Evolutionary conservation across 345 rosid genomes (phyloP).

Genomic region (Moringa oleifera): DNA sequence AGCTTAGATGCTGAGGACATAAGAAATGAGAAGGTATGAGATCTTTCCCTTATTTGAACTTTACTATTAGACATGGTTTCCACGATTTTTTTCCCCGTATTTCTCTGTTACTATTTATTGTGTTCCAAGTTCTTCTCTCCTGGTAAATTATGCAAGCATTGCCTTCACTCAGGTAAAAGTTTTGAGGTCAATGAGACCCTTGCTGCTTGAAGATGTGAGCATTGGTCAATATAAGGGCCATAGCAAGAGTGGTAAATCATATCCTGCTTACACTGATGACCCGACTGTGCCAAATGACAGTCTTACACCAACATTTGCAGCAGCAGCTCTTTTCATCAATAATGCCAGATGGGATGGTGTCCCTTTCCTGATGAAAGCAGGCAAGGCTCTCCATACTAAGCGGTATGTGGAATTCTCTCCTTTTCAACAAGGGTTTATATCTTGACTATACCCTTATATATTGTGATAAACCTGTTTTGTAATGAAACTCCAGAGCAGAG

Average conservation of each 20-base stretch:
- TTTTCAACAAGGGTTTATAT: neutral
- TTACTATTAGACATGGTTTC: neutral
- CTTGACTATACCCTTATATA: slow-evolving; percentile 1
- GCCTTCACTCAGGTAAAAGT: slow-evolving; percentile 64
- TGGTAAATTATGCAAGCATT: neutral
- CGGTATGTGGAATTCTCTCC: slow-evolving; percentile 28
- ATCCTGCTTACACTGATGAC: slow-evolving; percentile 72
- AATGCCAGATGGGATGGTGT: slow-evolving; percentile 98
- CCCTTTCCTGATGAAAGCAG: slow-evolving; percentile 91
- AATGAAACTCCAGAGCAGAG: slow-evolving; percentile 58
- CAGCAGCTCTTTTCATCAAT: slow-evolving; percentile 81
- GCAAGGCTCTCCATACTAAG: slow-evolving; percentile 82
- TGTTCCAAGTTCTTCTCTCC: neutral
- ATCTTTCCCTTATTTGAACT: neutral
- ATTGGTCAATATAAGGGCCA: slow-evolving; percentile 92
- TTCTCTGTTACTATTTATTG: neutral
- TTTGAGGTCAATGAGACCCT: slow-evolving; percentile 74
- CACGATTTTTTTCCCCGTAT: neutral
- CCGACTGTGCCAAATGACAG: slow-evolving; percentile 67
- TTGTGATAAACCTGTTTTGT: neutral
- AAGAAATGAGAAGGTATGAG: slow-evolving; percentile 81
- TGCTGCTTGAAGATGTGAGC: slow-evolving; percentile 65
- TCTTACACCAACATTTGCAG: slow-evolving; percentile 84
- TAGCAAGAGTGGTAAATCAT: slow-evolving; percentile 46
- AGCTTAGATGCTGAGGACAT: slow-evolving; percentile 95